phyloP scores from a whole-genome alignment of 1,139 yeast genomes.

The Fermentozyma sake region DNA sequence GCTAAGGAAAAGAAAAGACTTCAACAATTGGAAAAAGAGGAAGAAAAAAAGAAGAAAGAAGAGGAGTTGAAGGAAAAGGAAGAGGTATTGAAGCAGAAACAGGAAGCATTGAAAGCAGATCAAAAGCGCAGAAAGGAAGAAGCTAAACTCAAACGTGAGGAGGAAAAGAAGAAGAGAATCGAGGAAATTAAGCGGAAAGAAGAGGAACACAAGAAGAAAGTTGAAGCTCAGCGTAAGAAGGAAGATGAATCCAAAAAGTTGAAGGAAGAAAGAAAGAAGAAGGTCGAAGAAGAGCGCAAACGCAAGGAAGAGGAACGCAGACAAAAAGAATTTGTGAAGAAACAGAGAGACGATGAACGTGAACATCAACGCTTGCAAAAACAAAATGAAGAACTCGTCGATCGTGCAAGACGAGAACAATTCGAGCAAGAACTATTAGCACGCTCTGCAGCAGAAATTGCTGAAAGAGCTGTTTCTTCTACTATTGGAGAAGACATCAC shows the following conservation, averaged over 20 bases:
- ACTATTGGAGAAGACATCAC: constrained; percentile 5
- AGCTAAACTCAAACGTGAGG: constrained; percentile 46
- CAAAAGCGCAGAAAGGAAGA: constrained; percentile 47
- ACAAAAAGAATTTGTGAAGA: constrained; percentile 37
- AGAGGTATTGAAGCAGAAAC: constrained; percentile 29
- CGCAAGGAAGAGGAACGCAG: constrained; percentile 44
- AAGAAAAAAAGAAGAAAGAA: constrained; percentile 59
- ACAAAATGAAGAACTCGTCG: constrained; percentile 11
- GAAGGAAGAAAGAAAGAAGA: constrained; percentile 44
- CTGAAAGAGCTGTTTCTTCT: constrained; percentile 4
- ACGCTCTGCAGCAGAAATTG: constrained; percentile 5
- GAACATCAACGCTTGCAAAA: constrained; percentile 17
- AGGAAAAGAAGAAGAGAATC: constrained; percentile 44
- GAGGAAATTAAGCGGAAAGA: constrained; percentile 42
- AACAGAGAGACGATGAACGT: constrained; percentile 37
- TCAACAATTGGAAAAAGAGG: constrained; percentile 70
- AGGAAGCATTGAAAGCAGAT: constrained; percentile 39
- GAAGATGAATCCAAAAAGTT: constrained; percentile 40
- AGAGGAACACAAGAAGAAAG: constrained; percentile 39
- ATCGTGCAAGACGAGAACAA: too few relatives aligned
- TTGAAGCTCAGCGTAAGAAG: constrained; percentile 48
- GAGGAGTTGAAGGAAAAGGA: constrained; percentile 44
- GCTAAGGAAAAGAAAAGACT: constrained; percentile 73
- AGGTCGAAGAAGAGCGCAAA: constrained; percentile 37
- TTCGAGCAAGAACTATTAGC: constrained; percentile 29